phyloP scores from a whole-genome alignment of 192 early-diverging fungal genomes.

The Podochytrium sp. region DNA sequence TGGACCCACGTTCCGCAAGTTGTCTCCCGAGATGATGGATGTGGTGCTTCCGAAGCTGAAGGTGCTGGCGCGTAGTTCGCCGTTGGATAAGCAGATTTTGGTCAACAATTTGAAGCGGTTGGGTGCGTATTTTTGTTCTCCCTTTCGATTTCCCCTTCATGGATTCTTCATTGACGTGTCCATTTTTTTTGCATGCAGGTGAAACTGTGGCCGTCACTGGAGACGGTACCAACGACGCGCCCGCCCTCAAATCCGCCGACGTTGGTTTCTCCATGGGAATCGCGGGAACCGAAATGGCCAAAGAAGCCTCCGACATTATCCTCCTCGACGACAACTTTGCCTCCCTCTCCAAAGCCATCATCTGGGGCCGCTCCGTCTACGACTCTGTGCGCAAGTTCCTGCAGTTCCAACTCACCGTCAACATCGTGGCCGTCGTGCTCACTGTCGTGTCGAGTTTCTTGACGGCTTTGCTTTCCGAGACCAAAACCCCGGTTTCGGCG shows the following conservation, averaged over 20 bases:
- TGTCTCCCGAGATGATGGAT: conserved; percentile 87
- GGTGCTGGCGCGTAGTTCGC: conserved; percentile 92
- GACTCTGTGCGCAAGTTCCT: conserved; percentile 98
- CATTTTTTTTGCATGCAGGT: too few species aligned
- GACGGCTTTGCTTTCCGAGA: conserved; percentile 39
- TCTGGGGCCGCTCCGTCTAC: conserved; percentile 95
- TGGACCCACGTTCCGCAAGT: conserved; percentile 88
- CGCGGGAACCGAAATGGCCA: conserved; percentile 98
- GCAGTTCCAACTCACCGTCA: conserved; percentile 99
- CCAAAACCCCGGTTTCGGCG: conserved; percentile 58
- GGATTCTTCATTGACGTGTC: too few species aligned
- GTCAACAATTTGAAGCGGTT: conserved; percentile 85
- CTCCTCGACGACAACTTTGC: conserved; percentile 99
- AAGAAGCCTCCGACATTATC: conserved; percentile 98
- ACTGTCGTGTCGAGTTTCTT: conserved; percentile 50
- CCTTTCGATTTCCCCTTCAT: too few species aligned
- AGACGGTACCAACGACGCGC: conserved; percentile 98
- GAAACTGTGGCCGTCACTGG: conserved; percentile 98
- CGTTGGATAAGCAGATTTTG: conserved; percentile 94
- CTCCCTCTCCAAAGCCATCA: conserved; percentile 93
- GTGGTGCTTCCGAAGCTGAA: conserved; percentile 88
- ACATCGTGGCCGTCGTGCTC: conserved; percentile 66
- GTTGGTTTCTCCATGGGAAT: conserved; percentile 99
- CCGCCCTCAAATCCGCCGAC: conserved; percentile 89
- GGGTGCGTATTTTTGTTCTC: too few species aligned